Percentiles rank a stretch among this genome's conserved stretches.
phyloP scores from a whole-genome alignment of 2,329 filamentous ascomycete species.

The Balansia obtecta region DNA sequence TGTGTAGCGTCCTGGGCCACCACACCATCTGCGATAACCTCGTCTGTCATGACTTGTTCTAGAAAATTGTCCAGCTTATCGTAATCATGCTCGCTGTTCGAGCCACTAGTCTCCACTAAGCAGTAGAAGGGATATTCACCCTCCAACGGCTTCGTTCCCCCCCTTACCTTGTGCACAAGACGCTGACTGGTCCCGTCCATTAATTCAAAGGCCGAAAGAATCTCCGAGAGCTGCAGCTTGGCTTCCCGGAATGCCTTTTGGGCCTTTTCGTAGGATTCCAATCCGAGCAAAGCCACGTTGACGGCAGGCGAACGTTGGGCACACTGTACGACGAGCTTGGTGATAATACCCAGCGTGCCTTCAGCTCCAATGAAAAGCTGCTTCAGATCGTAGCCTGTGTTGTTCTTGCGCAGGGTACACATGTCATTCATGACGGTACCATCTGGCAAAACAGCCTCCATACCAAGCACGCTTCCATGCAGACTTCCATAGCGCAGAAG shows the following conservation, averaged over 20 bases:
- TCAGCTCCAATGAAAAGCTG: slow-evolving; percentile 94
- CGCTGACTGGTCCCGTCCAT: slow-evolving; percentile 83
- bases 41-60: slow-evolving; percentile 80
- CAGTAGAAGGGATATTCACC: slow-evolving; percentile 88
- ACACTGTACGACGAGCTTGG: slow-evolving; percentile 77
- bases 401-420: slow-evolving; percentile 86
- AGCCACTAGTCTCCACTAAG: slow-evolving; percentile 90
- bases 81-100: slow-evolving; percentile 84
- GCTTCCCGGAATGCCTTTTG: slow-evolving; percentile 79
- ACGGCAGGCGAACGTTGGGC: slow-evolving; percentile 77
- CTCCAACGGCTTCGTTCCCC: slow-evolving; percentile 72
- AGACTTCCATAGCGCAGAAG: slow-evolving; percentile 87
- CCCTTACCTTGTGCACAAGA: slow-evolving; percentile 63
- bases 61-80: slow-evolving; percentile 86
- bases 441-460: slow-evolving; percentile 88
- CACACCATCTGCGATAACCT: slow-evolving; percentile 79
- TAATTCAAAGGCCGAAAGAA: slow-evolving; percentile 92
- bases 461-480: slow-evolving; percentile 81
- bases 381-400: slow-evolving; percentile 95
- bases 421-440: slow-evolving; percentile 88
- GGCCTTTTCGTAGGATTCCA: slow-evolving; percentile 82
- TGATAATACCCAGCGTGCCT: slow-evolving; percentile 90
- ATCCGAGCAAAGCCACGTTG: slow-evolving; percentile 89
- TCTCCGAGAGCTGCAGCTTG: slow-evolving; percentile 83
- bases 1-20: slow-evolving; percentile 92